Base-by-base conservation (phyloP, 108 stramenopile species). In the Skeletonema marinoi region DNA sequence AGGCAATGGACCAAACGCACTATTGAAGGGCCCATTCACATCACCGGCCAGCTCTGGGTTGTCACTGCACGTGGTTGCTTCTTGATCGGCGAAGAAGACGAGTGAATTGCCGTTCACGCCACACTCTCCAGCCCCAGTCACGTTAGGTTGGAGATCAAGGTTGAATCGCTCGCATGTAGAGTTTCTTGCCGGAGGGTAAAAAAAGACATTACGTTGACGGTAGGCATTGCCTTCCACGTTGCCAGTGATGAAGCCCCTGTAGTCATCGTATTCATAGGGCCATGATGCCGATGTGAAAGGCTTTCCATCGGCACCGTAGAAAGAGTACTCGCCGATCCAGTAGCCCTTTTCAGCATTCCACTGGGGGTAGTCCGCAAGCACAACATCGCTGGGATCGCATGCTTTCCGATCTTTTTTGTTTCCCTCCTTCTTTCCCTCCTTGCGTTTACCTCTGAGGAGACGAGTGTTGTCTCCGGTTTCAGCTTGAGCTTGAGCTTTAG, bases 121-220 rank as follows among this genome's bases (percentile, higher is more conserved):
- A 39, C 85, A 86, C 6, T n/a, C 74, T 10, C 85, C 85, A 25
- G 58, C 51, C 19, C 81, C 81, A n/a, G 72, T 14, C 8, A 85
- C 84, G 3, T 11, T 67, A 30, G 54, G 11, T 25, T 61, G 14
- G 0, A n/a, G 17, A 25, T 25, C 25, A 25, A 25, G 25, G 25
- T 25, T 25, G 25, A 25, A 25, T 25, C 44, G 16, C 8, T 21
- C 5, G 68, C 80, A 85, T 25, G 21, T 17, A 3, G 74, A 32
- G 50, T 31, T 30, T 13, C n/a, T n/a, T 50, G 56, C 76, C 6
- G 79, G 79, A 12, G 84, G 79, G 32, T 85, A 85, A 19, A 85
- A 44, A 59, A 85, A 85, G 12, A 85, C 78, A 56, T 85, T 85
- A 46, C 85, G 38, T 58, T 85, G 85, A 48, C 85, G 85, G 35